Evolutionary conservation across 768 basidiomycete species (phyloP), one percentile per base, ranked within the genome.

Genomic region (Lentinula edodes): DNA sequence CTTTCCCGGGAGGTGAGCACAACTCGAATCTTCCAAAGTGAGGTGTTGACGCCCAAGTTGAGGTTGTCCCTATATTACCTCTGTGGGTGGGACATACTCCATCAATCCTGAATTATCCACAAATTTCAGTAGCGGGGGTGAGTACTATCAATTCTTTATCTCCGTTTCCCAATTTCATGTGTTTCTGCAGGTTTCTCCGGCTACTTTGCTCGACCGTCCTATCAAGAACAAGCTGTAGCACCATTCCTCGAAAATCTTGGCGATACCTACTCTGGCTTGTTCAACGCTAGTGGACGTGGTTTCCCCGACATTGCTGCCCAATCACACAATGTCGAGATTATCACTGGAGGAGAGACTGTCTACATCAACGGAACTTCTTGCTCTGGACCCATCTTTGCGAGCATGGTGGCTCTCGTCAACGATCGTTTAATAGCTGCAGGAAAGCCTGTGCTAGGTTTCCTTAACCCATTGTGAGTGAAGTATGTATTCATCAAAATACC

Each of bases 321-420:
- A 35, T 51, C 54, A 42, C 60, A 62, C 38, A 62, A 62, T 34
- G 20, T 63, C n/a, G 55, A 59, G 36, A 59, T 63, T 20, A n/a
- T 65, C 18, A 34, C 34, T 16, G 50, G 38, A n/a, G 60, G 58
- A 15, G 36, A 50, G 6, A 41, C 53, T 10, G 54, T 41, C 16
- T 38, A 23, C 3, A 66, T 75, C 23, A 68, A 58, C 1, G 83
- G 83, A 34, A 84, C 83, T 6, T 80, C 79, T 15, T 74, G 76
- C 6, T 43, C 79, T 0, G 54, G 76, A 15, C 83, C 82, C 32
- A 74, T 78, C 0, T 79, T 85, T 62, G 76, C 81, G 0, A 73
- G 74, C 46, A 67, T 83, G 60, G 68, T 83, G 18, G 68, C 78
- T 2, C 73, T 82, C 65, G 66, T 83, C 42, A 81, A 82, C 54